Evolutionary conservation across 2,329 filamentous ascomycete genomes (phyloP).

Genomic region (Fusarium guadeloupense): DNA sequence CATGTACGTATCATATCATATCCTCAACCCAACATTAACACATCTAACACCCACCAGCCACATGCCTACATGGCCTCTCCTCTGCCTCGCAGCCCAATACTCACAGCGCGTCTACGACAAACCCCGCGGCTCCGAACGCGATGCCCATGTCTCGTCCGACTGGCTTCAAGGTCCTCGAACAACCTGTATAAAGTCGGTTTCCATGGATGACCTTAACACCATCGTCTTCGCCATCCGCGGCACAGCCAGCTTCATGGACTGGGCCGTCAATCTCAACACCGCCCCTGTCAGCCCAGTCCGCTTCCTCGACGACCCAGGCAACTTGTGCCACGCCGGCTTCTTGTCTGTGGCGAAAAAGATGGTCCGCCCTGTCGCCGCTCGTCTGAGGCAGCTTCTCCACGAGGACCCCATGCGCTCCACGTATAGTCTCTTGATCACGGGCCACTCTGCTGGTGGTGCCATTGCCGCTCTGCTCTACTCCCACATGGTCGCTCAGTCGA

Average conservation of each 20-base stretch:
- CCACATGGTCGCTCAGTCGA: slow-evolving; percentile 76
- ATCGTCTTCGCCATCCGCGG: slow-evolving; percentile 88
- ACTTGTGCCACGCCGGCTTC: slow-evolving; percentile 84
- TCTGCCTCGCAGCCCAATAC: slow-evolving; percentile 82
- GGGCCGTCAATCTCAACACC: slow-evolving; percentile 82
- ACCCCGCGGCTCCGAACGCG: slow-evolving; percentile 68
- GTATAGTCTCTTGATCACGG: slow-evolving; percentile 82
- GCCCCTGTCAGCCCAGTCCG: slow-evolving; percentile 70
- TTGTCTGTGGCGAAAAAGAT: slow-evolving; percentile 79
- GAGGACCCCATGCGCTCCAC: slow-evolving; percentile 73
- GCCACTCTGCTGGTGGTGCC: slow-evolving; percentile 86
- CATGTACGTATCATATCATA: slow-evolving; percentile 59
- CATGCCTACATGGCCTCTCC: slow-evolving; percentile 77
- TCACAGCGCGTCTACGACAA: slow-evolving; percentile 78
- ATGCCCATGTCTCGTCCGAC: slow-evolving; percentile 76
- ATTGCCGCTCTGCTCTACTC: slow-evolving; percentile 81
- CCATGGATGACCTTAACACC: slow-evolving; percentile 79
- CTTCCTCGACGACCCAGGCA: slow-evolving; percentile 81
- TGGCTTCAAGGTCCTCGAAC: slow-evolving; percentile 81
- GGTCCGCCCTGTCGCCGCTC: slow-evolving; percentile 75
- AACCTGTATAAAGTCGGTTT: slow-evolving; percentile 84
- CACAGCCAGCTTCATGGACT: slow-evolving; percentile 83
- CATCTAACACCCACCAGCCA: slow-evolving; percentile 58
- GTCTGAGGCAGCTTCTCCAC: slow-evolving; percentile 73
- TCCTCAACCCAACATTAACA: neutral